These are phyloP conservation scores for Trichophyton schoenleinii DNA, from an alignment of 2,329 filamentous ascomycete species.

Conservation along the genomic window DNA sequence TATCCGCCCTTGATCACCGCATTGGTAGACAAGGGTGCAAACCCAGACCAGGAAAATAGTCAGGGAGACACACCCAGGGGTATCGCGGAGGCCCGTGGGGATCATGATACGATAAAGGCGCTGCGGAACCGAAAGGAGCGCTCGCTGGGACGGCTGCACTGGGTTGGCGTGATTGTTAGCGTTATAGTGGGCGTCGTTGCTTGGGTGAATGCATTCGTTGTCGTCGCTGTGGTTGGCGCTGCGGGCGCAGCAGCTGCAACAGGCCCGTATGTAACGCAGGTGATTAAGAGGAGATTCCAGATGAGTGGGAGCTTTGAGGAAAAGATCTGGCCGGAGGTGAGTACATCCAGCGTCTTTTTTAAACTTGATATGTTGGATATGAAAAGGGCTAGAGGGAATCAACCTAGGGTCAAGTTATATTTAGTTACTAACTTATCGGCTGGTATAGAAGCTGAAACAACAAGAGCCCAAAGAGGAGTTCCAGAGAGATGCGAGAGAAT, in stretches of 20 bases:
- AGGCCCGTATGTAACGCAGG: background rate
- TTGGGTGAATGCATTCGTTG: background rate
- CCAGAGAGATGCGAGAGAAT: background rate
- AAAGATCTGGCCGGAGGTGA: background rate
- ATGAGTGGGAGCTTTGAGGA: background rate
- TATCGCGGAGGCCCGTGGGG: background rate
- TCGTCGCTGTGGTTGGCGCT: background rate
- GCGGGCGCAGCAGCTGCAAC: background rate
- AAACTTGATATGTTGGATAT: background rate
- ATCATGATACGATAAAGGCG: background rate
- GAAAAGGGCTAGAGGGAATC: background rate
- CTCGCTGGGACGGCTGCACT: background rate
- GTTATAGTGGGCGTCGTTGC: background rate
- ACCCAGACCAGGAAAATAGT: background rate
- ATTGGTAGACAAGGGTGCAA: background rate
- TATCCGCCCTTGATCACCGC: background rate
- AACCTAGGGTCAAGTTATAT: background rate
- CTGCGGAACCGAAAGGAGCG: background rate
- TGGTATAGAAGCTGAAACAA: background rate
- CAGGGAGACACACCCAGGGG: background rate
- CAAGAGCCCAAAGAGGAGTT: background rate
- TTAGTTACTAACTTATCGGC: background rate
- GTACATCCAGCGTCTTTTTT: background rate
- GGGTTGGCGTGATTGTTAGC: background rate
- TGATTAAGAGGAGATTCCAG: background rate